Base-by-base conservation (phyloP, 208 protist genomes). In the Leishmania aethiopica region DNA sequence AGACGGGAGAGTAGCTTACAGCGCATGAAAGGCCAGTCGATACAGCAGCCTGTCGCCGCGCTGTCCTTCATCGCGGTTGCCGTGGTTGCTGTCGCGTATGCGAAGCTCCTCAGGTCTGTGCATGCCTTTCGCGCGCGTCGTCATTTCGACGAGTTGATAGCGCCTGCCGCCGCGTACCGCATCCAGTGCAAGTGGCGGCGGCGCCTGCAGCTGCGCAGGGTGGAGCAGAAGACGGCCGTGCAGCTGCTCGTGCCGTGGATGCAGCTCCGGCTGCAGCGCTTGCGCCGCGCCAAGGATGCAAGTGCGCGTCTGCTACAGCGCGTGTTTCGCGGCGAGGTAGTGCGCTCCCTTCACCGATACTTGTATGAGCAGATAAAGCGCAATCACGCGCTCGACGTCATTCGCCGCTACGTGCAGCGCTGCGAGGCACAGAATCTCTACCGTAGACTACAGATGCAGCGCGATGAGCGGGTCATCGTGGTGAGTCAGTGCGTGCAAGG, bases 151-250 rank as follows among this genome's bases (percentile, higher is more conserved):
- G 86, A 74, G 11, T 78, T 91, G 32, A 82, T 83, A n/a, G 90
- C 87, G 47, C 91, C 91, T 19, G 83, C 66, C 17, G 94, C 94
- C 5, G 92, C 91, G 10, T 95, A 87, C 80, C 62, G 81, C 40
- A 92, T 97, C 77, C 91, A 95, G 88, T 94, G 89, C 53, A 62
- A 69, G 72, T 97, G 92, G 91, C 86, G 94, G 28, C 82, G 85
- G 25, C 80, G 77, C 42, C 71, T 71, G 75, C 92, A 92, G 84
- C 81, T 84, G 15, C 79, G 84, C 51, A 85, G 94, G 37, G 78
- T 95, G 25, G 72, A 69, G 6, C 72, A 82, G 53, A 71, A 59
- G 37, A 83, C 70, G 42, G 88, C 91, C 32, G 75, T 83, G 25
- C 75, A 77, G 57, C 67, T 94, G 28, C 84, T 97, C 32, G 84